Evolutionary conservation across 2,329 filamentous ascomycete species (phyloP).

Genomic region (Chaetomium olivaceum): DNA sequence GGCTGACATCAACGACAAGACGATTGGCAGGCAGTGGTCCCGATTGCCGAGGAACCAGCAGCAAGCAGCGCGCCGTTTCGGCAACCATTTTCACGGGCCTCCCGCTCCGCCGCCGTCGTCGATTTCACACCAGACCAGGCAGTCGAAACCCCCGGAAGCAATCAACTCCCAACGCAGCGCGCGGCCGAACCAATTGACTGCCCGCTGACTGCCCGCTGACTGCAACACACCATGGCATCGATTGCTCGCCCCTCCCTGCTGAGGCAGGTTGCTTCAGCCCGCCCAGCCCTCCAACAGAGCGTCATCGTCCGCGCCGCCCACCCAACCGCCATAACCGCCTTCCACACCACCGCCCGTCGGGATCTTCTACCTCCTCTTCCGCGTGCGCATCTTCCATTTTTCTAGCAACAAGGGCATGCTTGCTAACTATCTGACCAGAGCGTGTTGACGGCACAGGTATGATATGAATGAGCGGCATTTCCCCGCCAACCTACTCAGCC

Average conservation of each 20-base stretch:
- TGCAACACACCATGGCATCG: constrained; percentile 52
- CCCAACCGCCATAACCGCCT: constrained; percentile 80
- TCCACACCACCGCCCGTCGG: constrained; percentile 79
- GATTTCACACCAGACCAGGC: constrained; percentile 16
- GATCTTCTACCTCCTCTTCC: constrained; percentile 80
- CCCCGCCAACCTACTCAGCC: constrained; percentile 1
- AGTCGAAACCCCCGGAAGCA: constrained; percentile 21
- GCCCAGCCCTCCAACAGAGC: constrained; percentile 37
- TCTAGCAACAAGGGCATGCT: constrained; percentile 42
- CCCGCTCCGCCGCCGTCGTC: constrained; percentile 33
- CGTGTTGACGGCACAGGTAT: constrained; percentile 73
- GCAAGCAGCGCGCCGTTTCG: constrained; percentile 16
- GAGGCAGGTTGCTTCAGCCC: constrained; percentile 47
- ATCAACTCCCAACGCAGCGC: constrained; percentile 20
- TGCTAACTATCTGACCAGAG: constrained; percentile 52
- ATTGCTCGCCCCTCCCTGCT: constrained; percentile 57
- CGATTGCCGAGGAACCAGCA: constrained; percentile 35
- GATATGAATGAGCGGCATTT: constrained; percentile 32
- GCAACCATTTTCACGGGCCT: constrained; percentile 30
- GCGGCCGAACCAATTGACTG: constrained; percentile 29
- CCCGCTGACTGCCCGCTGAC: neutral
- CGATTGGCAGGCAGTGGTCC: constrained; percentile 30
- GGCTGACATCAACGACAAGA: constrained; percentile 32
- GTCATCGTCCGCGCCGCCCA: constrained; percentile 47
- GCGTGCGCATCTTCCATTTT: constrained; percentile 58